These are phyloP conservation scores for Gremmenia infestans DNA, from an alignment of 2,329 filamentous ascomycete species.

Conservation along the genomic window DNA sequence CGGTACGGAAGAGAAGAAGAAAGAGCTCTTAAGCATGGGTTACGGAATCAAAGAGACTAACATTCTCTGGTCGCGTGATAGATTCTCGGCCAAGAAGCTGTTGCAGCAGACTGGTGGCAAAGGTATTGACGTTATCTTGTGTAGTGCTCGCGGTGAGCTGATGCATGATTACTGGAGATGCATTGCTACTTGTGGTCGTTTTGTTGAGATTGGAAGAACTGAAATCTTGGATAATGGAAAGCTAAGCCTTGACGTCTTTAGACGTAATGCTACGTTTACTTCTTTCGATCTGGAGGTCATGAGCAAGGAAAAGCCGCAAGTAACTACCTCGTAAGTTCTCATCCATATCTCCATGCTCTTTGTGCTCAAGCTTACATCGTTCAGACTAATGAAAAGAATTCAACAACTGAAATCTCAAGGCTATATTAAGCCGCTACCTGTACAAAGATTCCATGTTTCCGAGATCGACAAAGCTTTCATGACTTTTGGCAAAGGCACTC, in stretches of 20 bases:
- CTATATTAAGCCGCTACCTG: not conserved
- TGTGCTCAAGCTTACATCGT: no score
- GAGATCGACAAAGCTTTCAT: not conserved
- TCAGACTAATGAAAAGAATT: no score
- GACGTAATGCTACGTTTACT: conserved; percentile 14
- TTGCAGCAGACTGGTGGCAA: conserved; percentile 8
- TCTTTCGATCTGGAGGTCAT: not conserved
- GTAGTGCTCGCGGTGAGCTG: conserved; percentile 19
- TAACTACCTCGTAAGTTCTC: no score
- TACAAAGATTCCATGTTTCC: not conserved
- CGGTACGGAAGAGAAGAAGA: conserved; percentile 5
- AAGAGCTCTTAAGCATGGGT: conserved; percentile 11
- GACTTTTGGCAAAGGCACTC: not conserved
- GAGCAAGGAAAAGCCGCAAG: not conserved
- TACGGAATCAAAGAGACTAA: not conserved
- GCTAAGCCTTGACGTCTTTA: conserved; percentile 26
- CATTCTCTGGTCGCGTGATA: conserved; percentile 12
- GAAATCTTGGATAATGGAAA: conserved; percentile 21
- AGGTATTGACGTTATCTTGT: conserved; percentile 27
- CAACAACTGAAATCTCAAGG: not conserved
- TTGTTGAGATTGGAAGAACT: conserved; percentile 32
- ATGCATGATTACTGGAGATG: conserved; percentile 28
- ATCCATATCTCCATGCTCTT: no score
- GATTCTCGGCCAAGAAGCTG: conserved; percentile 18
- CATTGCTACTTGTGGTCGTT: conserved; percentile 31